Evolutionary conservation across 805 yeast species (phyloP).

Genomic region (Sugiyamaella mastotermitis): DNA sequence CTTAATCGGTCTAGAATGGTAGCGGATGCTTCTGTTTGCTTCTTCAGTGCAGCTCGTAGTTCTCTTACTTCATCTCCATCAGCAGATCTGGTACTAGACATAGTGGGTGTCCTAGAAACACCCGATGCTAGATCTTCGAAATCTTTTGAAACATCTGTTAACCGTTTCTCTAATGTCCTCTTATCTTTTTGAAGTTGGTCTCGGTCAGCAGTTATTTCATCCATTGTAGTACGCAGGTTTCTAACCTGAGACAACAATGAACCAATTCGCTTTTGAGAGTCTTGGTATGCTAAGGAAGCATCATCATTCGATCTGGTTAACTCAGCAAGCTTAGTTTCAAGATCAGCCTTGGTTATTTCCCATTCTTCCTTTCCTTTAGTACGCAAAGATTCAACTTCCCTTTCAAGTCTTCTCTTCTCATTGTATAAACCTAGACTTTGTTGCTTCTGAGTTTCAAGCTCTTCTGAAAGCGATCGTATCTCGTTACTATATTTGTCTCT

Average conservation of each 20-base stretch:
- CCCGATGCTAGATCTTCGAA: slow-evolving; percentile 32
- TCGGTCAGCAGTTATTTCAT: slow-evolving; percentile 57
- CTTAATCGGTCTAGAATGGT: slow-evolving; percentile 14
- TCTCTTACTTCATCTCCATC: slow-evolving; percentile 9
- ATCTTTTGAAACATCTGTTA: slow-evolving; percentile 37
- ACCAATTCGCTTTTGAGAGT: slow-evolving; percentile 39
- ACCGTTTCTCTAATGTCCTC: slow-evolving; percentile 39
- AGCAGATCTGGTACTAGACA: neutral
- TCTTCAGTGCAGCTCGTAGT: slow-evolving; percentile 12
- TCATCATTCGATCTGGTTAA: slow-evolving; percentile 38
- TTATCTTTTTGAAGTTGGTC: slow-evolving; percentile 51
- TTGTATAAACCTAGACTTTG: slow-evolving; percentile 51
- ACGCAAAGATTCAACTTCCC: slow-evolving; percentile 11
- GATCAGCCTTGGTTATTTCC: slow-evolving; percentile 12
- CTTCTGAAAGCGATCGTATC: slow-evolving; percentile 21
- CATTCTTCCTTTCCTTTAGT: slow-evolving; percentile 3
- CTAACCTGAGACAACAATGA: slow-evolving; percentile 48
- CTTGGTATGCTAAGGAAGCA: slow-evolving; percentile 38
- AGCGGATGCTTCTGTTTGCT: slow-evolving; percentile 17
- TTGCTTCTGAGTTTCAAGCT: slow-evolving; percentile 29
- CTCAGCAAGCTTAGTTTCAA: slow-evolving; percentile 27
- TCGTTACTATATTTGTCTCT: slow-evolving; percentile 29
- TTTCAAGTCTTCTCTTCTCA: slow-evolving; percentile 38
- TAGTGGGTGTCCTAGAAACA: neutral
- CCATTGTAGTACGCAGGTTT: slow-evolving; percentile 52